Base-by-base conservation (phyloP, 345 rosid species). In the Lepidium sativum region DNA sequence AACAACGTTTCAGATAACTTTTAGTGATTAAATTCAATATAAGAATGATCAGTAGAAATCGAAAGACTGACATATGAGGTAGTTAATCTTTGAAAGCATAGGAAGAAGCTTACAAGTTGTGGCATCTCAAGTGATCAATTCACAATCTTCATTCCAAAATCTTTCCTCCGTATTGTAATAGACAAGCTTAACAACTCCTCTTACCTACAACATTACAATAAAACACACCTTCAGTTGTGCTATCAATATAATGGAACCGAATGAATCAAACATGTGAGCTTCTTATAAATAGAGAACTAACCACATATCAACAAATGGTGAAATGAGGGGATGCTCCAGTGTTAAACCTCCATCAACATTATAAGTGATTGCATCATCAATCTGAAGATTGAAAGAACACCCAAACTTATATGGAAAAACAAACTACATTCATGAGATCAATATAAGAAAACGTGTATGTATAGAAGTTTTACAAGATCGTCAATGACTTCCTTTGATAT, bases 261-360 rank as follows among this genome's bases (percentile, higher is more conserved):
- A 52, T 8, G 4, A 37, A 16, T 25, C 18, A 56, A 38, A 31
- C 23, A 60, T 4, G 10, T 2, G n/a, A 44, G 17, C 29, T 43
- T 43, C n/a, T n/a, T 42, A 17, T 50, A n/a, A 12, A 5, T 5
- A 18, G 8, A 13, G 1, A 6, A 45, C 84, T 69, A 31, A 89
- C 98, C 92, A 94, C 97, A 15, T 65, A 73, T 90, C 88, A 47
- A 94, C 81, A 41, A 78, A 86, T 5, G 97, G 99, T 57, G 82
- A 75, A 31, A 83, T 77, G 47, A 90, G 63, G 11, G 92, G 99
- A 81, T 94, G 97, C 73, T 94, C 99, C 37, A 94, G 75, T 52
- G 82, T 88, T 69, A 90, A 76, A 14, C 92, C 99, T 23, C 99
- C 99, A 5, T 97, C 97, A 53, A 86, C 89, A 21, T 83, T 81